These are phyloP conservation scores for Phaeosphaeriaceae sp. DNA, from an alignment of 2,329 filamentous ascomycete species.

Conservation along the genomic window DNA sequence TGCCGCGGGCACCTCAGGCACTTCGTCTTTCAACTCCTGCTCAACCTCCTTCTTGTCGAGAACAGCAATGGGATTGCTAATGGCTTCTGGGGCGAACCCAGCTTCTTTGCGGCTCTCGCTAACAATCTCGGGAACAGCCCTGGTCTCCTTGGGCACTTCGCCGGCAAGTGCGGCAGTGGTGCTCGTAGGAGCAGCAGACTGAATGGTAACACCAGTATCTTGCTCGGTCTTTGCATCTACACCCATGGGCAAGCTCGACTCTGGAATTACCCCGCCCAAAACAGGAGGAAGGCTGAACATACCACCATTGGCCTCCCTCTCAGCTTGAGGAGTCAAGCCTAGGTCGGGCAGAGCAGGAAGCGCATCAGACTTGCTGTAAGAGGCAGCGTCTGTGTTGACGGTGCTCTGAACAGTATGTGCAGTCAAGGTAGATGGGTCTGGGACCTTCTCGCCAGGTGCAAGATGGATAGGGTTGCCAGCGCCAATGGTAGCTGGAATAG, in stretches of 20 bases:
- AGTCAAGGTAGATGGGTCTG: slow-evolving; percentile 68
- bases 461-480: slow-evolving; percentile 80
- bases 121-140: slow-evolving; percentile 64
- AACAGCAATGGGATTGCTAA: slow-evolving; percentile 69
- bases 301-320: slow-evolving; percentile 51
- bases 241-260: slow-evolving; percentile 79
- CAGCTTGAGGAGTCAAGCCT: slow-evolving; percentile 51
- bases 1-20: slow-evolving; percentile 56
- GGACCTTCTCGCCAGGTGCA: slow-evolving; percentile 80
- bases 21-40: slow-evolving; percentile 71
- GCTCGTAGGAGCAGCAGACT: slow-evolving; percentile 52
- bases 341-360: slow-evolving; percentile 53
- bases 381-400: slow-evolving; percentile 70
- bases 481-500: slow-evolving; percentile 64
- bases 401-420: slow-evolving; percentile 72
- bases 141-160: slow-evolving; percentile 53
- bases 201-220: slow-evolving; percentile 50
- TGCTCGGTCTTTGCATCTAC: slow-evolving; percentile 48
- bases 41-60: slow-evolving; percentile 74
- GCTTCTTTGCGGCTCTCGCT: slow-evolving; percentile 75
- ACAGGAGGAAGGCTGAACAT: slow-evolving; percentile 57
- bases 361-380: slow-evolving; percentile 81
- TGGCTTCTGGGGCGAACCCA: slow-evolving; percentile 69
- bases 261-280: slow-evolving; percentile 73
- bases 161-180: slow-evolving; percentile 56